Conservation (phyloP, 345 rosid genomes). For the Heritiera littoralis region DNA sequence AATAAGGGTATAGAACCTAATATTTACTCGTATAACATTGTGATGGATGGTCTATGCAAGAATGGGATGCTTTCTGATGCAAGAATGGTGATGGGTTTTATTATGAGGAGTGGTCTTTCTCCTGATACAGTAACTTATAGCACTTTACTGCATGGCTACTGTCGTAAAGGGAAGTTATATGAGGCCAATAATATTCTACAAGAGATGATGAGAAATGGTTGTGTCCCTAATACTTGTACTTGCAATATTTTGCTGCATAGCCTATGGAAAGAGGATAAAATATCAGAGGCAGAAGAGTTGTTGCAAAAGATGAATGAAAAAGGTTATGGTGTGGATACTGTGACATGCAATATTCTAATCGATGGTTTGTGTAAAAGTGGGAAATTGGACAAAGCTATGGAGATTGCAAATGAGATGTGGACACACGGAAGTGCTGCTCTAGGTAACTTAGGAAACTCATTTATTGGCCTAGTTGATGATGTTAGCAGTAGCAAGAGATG, state of each 20-base stretch:
- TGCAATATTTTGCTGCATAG: slow-evolving; percentile 88
- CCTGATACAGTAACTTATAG: slow-evolving; percentile 81
- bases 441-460: slow-evolving; percentile 77
- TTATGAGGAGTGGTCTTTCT: slow-evolving; percentile 58
- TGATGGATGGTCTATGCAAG: slow-evolving; percentile 85
- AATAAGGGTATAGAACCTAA: slow-evolving; percentile 59
- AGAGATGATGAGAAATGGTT: slow-evolving; percentile 69
- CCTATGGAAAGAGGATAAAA: slow-evolving; percentile 69
- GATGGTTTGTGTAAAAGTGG: slow-evolving; percentile 81
- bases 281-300: slow-evolving; percentile 84
- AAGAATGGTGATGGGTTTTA: slow-evolving; percentile 51
- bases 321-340: slow-evolving; percentile 74
- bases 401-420: slow-evolving; percentile 79
- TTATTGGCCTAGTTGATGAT: slow-evolving; percentile 68
- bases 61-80: slow-evolving; percentile 81
- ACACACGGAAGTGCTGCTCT: slow-evolving; percentile 90
- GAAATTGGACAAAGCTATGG: slow-evolving; percentile 83
- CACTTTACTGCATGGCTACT: slow-evolving; percentile 76
- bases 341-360: slow-evolving; percentile 87
- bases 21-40: slow-evolving; percentile 69
- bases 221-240: slow-evolving; percentile 67
- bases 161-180: slow-evolving; percentile 56
- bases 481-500: slow-evolving; percentile 61
- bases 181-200: slow-evolving; percentile 66
- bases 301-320: slow-evolving; percentile 80